Evolutionary conservation across 257 asterid species (phyloP).

Genomic region (Galeopsis tetrahit): DNA sequence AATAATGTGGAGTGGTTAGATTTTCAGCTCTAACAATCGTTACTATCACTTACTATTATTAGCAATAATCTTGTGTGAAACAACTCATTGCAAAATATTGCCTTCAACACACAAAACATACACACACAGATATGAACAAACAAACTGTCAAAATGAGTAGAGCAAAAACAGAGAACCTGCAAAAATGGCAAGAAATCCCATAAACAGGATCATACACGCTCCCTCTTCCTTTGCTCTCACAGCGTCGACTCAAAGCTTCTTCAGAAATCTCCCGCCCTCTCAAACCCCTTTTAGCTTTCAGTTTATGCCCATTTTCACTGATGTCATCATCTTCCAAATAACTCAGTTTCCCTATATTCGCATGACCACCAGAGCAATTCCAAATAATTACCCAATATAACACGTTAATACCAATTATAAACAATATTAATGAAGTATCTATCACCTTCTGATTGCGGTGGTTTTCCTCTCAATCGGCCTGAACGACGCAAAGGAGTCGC

Average conservation of each 20-base stretch:
- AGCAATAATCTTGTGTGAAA: neutral
- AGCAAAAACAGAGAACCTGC: slow-evolving; percentile 56
- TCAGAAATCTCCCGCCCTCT: slow-evolving; percentile 35
- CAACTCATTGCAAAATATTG: neutral
- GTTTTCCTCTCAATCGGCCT: slow-evolving; percentile 51
- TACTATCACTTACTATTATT: neutral
- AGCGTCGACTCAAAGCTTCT: slow-evolving; percentile 60
- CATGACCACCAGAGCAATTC: neutral
- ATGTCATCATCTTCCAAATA: slow-evolving; percentile 34
- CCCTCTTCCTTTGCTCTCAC: slow-evolving; percentile 70
- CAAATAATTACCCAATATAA: neutral
- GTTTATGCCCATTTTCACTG: slow-evolving; percentile 41
- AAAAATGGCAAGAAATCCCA: slow-evolving; percentile 89
- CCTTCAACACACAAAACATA: neutral
- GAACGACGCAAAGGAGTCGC: slow-evolving; percentile 71
- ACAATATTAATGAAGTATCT: neutral
- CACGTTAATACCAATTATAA: neutral
- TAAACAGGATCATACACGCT: slow-evolving; percentile 67
- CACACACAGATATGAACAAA: neutral
- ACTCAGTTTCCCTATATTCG: slow-evolving; percentile 38
- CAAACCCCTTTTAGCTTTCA: slow-evolving; percentile 38
- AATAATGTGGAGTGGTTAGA: neutral
- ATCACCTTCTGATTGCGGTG: slow-evolving; percentile 43
- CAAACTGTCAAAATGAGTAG: neutral
- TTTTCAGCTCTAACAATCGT: neutral